A percentile compares a stretch with the other conserved stretches of the same genome.
These are phyloP conservation scores for Chlamydomonas incerta DNA, from an alignment of 139 green algal genomes.

Conservation along the genomic window DNA sequence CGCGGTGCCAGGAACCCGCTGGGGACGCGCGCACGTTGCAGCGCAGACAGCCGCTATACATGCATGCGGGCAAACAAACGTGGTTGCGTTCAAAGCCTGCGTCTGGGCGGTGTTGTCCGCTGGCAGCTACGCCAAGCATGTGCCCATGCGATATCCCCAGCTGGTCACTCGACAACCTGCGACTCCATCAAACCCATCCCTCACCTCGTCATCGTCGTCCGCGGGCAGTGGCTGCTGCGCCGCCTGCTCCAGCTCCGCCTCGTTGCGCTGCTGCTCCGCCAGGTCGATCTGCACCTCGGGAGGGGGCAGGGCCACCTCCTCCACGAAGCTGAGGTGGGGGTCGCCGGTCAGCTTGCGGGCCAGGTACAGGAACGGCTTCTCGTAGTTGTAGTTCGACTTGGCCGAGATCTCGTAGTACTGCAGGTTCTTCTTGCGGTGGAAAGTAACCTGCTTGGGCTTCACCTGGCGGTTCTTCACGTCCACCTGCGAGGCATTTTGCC, in stretches of 20 bases:
- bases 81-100: too few relatives aligned
- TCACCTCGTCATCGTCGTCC: slow-evolving; percentile 79
- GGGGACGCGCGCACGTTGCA: too few relatives aligned
- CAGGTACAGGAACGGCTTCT: slow-evolving; percentile 99
- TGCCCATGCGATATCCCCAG: too few relatives aligned
- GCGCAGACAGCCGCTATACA: too few relatives aligned
- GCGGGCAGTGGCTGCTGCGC: slow-evolving; percentile 72
- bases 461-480: slow-evolving; percentile 99
- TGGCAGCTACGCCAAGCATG: too few relatives aligned
- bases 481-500: slow-evolving; percentile 28
- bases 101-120: too few relatives aligned
- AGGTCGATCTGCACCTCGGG: slow-evolving; percentile 95
- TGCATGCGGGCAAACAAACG: too few relatives aligned
- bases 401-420: slow-evolving; percentile 99
- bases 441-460: slow-evolving; percentile 99
- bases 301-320: slow-evolving; percentile 93
- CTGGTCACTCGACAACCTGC: too few relatives aligned
- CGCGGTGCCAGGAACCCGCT: too few relatives aligned
- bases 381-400: slow-evolving; percentile 99
- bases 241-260: slow-evolving; percentile 69
- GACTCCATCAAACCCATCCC: too few relatives aligned
- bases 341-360: slow-evolving; percentile 98
- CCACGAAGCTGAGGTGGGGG: slow-evolving; percentile 94
- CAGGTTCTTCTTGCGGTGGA: slow-evolving; percentile 99
- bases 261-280: slow-evolving; percentile 87